These are phyloP conservation scores for Penstemon davidsonii DNA, from an alignment of 257 asterid species.

Conservation along the genomic window DNA sequence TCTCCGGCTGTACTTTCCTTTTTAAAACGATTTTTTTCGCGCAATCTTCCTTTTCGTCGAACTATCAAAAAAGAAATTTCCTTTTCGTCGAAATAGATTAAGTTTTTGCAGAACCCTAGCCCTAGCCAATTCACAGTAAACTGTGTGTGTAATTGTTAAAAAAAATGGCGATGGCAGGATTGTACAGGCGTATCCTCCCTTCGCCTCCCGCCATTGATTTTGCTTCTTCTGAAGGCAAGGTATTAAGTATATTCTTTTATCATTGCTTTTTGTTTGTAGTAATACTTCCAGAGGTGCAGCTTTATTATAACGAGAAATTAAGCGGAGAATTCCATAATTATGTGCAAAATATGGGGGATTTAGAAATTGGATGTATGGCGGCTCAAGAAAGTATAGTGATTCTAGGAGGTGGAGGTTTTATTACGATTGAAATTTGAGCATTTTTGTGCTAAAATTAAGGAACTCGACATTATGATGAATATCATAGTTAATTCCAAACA, in stretches of 20 bases:
- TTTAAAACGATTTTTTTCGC: background rate
- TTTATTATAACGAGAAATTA: constrained; percentile 3
- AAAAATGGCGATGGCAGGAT: constrained; percentile 74
- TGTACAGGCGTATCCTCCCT: constrained; percentile 84
- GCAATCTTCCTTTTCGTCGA: no score
- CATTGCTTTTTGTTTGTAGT: background rate
- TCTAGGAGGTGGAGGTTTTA: constrained; percentile 12
- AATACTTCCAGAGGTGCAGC: background rate
- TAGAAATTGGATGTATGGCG: background rate
- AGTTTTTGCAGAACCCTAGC: constrained; percentile 25
- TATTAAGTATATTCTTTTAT: constrained; percentile 20
- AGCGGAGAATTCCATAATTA: background rate
- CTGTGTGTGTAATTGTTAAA: background rate
- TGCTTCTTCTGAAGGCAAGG: constrained; percentile 92
- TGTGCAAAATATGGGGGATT: background rate
- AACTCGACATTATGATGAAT: background rate
- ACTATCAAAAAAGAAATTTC: no score
- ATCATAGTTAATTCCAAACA: background rate
- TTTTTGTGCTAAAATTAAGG: background rate
- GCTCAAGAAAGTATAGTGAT: background rate
- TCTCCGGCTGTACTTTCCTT: background rate
- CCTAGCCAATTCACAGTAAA: constrained; percentile 14
- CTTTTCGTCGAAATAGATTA: background rate
- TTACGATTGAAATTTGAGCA: constrained; percentile 2
- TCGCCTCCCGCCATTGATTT: constrained; percentile 91